Conservation (phyloP, 2,329 filamentous ascomycete species). For the Aspergillus sergii region DNA sequence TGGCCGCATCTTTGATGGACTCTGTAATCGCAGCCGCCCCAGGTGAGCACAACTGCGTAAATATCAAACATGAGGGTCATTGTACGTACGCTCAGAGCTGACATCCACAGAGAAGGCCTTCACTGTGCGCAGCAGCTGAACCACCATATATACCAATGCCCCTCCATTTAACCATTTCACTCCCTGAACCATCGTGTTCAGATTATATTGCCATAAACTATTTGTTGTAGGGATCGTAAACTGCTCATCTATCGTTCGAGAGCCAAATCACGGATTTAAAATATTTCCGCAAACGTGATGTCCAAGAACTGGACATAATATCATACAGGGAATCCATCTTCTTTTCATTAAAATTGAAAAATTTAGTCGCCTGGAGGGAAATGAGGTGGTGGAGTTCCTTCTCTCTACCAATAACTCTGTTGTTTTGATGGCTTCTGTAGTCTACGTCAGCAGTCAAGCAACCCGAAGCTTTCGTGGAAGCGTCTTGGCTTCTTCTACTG, state of each 20-base stretch:
- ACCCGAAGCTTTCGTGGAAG: constrained; percentile 1
- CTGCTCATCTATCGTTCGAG: background rate
- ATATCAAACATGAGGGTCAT: too few relatives aligned
- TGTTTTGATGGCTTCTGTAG: background rate
- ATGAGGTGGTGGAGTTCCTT: background rate
- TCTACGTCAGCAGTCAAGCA: constrained; percentile 3
- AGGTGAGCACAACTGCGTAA: background rate
- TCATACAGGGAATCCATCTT: background rate
- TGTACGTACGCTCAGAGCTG: background rate
- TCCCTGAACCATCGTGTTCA: background rate
- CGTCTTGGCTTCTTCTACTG: constrained; percentile 1
- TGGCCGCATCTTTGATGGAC: constrained; percentile 48
- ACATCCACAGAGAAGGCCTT: background rate
- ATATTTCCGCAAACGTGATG: background rate
- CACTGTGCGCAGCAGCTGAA: background rate
- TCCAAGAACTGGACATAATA: background rate
- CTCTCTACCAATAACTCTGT: background rate
- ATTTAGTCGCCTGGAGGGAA: background rate
- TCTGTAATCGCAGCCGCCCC: constrained; percentile 21
- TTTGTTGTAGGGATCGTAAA: too few relatives aligned
- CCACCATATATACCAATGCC: background rate
- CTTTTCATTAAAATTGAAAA: background rate
- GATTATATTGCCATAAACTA: background rate
- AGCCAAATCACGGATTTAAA: background rate
- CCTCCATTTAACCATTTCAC: background rate